These are phyloP conservation scores for Sarcodon aspratus DNA, from an alignment of 768 basidiomycete genomes.

Conservation along the genomic window DNA sequence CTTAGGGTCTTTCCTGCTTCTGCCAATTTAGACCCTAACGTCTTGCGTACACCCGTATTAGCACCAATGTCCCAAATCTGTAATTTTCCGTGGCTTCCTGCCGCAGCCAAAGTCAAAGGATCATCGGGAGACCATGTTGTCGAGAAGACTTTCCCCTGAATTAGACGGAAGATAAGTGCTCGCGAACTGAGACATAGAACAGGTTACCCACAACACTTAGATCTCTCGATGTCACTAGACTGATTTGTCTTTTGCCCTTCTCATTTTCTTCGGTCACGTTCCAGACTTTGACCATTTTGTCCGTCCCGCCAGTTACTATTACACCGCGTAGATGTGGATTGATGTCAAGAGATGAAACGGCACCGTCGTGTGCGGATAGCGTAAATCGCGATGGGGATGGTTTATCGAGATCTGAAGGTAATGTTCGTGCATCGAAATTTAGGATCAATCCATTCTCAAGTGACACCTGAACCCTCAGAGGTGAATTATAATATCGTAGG, in stretches of 20 bases:
- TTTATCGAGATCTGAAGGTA: conserved; percentile 55
- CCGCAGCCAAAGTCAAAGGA: conserved; percentile 86
- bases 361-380: conserved; percentile 86
- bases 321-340: conserved; percentile 87
- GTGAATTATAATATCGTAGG: neutral
- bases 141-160: conserved; percentile 93
- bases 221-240: conserved; percentile 78
- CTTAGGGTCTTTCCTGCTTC: conserved; percentile 58
- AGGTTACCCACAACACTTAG: conserved; percentile 67
- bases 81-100: conserved; percentile 86
- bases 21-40: conserved; percentile 68
- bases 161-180: conserved; percentile 1
- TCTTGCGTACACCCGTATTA: conserved; percentile 72
- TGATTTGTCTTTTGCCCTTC: conserved; percentile 61
- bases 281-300: conserved; percentile 96
- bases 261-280: conserved; percentile 62
- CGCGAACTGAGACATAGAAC: neutral
- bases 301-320: conserved; percentile 87
- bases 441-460: conserved; percentile 91
- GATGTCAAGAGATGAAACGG: conserved; percentile 80
- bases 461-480: conserved; percentile 49
- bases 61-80: conserved; percentile 94
- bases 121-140: conserved; percentile 88
- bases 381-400: conserved; percentile 76
- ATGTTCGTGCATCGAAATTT: conserved; percentile 81